Percentiles rank a stretch among this genome's conserved stretches.
Conservation (phyloP, 495 filamentous ascomycete genomes). For the Gamarada debralockiae region DNA sequence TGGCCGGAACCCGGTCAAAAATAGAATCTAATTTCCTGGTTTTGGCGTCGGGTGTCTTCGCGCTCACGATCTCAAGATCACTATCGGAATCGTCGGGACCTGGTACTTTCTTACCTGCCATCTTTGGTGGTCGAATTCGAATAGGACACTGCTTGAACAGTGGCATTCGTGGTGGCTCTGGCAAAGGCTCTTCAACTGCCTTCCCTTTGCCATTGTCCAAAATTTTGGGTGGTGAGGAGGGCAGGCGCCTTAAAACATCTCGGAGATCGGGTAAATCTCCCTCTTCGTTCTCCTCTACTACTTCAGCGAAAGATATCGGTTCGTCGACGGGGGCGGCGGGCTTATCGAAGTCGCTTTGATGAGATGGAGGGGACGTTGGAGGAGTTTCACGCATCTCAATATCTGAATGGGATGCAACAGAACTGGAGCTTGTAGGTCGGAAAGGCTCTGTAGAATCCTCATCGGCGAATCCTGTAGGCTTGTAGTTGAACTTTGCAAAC, state of each 20-base stretch:
- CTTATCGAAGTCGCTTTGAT: constrained; percentile 23
- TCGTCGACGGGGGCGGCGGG: constrained; percentile 2
- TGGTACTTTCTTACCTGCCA: constrained; percentile 29
- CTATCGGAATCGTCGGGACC: constrained; percentile 53
- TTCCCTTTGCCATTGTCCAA: constrained; percentile 55
- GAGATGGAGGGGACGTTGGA: constrained; percentile 44
- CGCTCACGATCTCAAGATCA: constrained; percentile 57
- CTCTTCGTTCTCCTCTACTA: constrained; percentile 3
- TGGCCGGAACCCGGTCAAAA: constrained; percentile 65
- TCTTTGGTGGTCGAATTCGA: constrained; percentile 17
- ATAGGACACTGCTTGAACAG: constrained; percentile 18
- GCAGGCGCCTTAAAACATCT: constrained; percentile 8
- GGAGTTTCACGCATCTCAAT: constrained; percentile 45
- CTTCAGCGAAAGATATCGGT: neutral
- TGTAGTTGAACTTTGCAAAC: constrained; percentile 80
- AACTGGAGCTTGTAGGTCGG: constrained; percentile 34
- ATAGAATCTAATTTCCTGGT: constrained; percentile 44
- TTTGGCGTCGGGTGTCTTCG: constrained; percentile 9
- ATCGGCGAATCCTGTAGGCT: constrained; percentile 26
- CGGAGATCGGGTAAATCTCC: constrained; percentile 32
- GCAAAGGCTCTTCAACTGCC: constrained; percentile 27
- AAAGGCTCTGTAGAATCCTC: constrained; percentile 32
- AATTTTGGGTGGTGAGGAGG: constrained; percentile 11
- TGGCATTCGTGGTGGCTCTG: constrained; percentile 4
- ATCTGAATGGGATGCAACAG: constrained; percentile 36